Evolutionary conservation across 78 protist genomes (phyloP), one percentile per base, ranked within the genome.

Genomic region (Anaeramoeba ignava): DNA sequence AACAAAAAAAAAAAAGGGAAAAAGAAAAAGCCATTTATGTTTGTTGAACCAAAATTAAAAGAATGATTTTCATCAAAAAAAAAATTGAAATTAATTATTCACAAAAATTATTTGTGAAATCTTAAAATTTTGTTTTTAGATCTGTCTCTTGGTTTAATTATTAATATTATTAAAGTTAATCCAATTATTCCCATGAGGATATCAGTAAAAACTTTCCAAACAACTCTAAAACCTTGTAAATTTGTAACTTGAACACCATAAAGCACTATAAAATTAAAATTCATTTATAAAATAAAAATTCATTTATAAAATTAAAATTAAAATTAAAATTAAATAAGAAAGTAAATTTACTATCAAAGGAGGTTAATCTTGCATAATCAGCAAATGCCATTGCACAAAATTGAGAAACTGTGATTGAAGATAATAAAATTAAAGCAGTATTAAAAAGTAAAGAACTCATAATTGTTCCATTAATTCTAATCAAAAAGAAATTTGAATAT

Each of bases 371-470:
- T 27, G 92, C 86, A 81, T 88, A 94, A 40, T 82, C 90, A 3
- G 84, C 54, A 83, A 94, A 94, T 38, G 93, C 88, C 81, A 41
- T 68, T 34, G 91, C 78, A 82, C 93, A 88, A 80, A 94, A 94
- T 39, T 93, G 95, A 2, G 89, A 39, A 39, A 92, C 86, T n/a
- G 94, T 78, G 39, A 94, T 82, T 68, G 93, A 79, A 54, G 89
- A 85, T 36, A 91, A 68, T 31, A 91, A 68, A 40, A 95, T 84
- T 40, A 95, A 41, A 84, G 89, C 89, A n/a, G 88, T 79, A 82
- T 95, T 95, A 91, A 95, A 95, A 2, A 95, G 81, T 84, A 95
- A 87, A 27, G 96, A 93, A 90, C 92, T 95, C 96, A 93, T 91
- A 88, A 90, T 79, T 54, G 97, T 95, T 34, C 40, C 91, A 33